Evolutionary conservation across 2,329 filamentous ascomycete genomes (phyloP), one percentile per base, ranked within the genome.

Genomic region (Colletotrichum tanaceti): DNA sequence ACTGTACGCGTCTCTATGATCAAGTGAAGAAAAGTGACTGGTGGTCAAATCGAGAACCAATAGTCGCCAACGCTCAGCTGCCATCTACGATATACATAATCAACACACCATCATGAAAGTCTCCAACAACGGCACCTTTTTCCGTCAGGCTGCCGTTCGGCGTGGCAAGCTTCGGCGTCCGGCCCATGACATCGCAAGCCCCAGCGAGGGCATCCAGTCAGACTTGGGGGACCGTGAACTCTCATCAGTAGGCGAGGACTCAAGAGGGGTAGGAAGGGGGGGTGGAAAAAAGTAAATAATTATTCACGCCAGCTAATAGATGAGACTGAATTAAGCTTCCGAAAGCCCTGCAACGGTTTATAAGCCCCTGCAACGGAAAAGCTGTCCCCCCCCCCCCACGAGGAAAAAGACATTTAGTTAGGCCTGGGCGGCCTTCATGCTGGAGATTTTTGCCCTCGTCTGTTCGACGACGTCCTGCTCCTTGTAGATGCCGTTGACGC

Each of bases 401-500:
- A 22, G 32, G 14, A 18, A 2, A n/a, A n/a, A n/a, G 16, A 4
- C 11, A 2, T 9, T 57, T 35, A 60, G 50, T n/a, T n/a, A n/a
- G n/a, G 20, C 58, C 28, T 52, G n/a, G 3, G 46, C 47, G 10
- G 57, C 63, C 47, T 53, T 58, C 16, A 70, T 39, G 24, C 73
- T 74, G 2, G 70, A 74, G 50, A 78, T 64, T 72, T 80, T 86
- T 53, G 74, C 76, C 75, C 81, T 84, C 7, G 79, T 83, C 39
- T 67, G 73, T 70, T 79, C 77, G 2, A 83, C 79, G 52, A 86
- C 77, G 0, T 43, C 71, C 69, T 85, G 77, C 78, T 88, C 88
- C 63, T 91, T 77, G 73, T 83, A 93, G 68, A 90, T 88, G 55
- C 80, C 83, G 0, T 83, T 88, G 18, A 95, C 91, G 72, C 89